A percentile compares a stretch with the other conserved stretches of the same genome.
Evolutionary conservation across 768 basidiomycete genomes (phyloP).

Genomic region (Tricholoma sp.): DNA sequence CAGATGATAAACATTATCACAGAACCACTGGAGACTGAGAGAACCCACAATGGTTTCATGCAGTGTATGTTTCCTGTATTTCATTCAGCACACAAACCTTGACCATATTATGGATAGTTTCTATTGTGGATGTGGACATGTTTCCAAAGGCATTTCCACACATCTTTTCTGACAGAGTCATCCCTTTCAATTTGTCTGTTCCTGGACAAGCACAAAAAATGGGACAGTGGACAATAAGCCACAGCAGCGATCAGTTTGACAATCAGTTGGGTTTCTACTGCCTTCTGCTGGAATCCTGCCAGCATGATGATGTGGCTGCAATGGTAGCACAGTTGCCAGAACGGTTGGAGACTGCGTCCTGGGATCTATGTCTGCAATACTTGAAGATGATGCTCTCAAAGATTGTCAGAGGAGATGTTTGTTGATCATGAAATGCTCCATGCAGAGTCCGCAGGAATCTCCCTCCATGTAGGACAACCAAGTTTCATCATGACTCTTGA

Average conservation of each 20-base stretch:
- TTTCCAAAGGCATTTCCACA: too few species aligned
- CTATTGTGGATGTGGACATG: background rate
- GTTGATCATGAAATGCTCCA: background rate
- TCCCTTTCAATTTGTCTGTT: background rate
- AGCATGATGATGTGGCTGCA: background rate
- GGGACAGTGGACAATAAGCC: background rate
- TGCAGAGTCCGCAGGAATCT: background rate
- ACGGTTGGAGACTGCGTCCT: background rate
- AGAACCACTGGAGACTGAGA: background rate
- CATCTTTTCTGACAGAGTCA: background rate
- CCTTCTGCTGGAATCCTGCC: too few species aligned
- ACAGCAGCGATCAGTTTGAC: background rate
- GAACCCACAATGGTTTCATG: background rate
- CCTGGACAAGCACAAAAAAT: background rate
- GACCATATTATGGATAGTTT: background rate
- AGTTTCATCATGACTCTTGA: too few species aligned
- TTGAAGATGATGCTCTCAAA: background rate
- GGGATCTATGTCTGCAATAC: background rate
- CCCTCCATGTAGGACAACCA: background rate
- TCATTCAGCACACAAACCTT: background rate
- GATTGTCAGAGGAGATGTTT: background rate
- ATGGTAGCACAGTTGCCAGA: background rate
- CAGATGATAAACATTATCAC: too few species aligned
- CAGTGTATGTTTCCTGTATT: background rate
- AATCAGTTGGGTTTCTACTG: background rate